Conservation (phyloP, 495 filamentous ascomycete genomes). For the Lasiosphaeria miniovina region DNA sequence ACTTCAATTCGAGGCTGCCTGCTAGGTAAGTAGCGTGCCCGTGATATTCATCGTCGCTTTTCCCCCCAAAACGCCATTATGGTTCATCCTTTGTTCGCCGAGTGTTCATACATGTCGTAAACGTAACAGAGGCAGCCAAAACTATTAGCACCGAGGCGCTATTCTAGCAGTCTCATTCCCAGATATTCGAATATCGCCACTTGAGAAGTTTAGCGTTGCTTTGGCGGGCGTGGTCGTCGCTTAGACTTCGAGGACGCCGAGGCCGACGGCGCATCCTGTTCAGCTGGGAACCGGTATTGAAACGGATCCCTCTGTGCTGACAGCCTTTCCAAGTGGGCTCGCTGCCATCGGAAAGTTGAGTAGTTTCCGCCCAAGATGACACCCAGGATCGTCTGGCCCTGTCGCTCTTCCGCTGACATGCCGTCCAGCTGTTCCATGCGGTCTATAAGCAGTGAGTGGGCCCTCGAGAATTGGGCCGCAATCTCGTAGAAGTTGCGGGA, state of each 20-base stretch:
- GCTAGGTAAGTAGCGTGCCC: too few species aligned
- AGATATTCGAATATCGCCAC: constrained; percentile 4
- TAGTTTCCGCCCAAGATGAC: constrained; percentile 71
- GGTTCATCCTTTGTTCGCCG: background rate
- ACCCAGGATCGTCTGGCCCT: constrained; percentile 58
- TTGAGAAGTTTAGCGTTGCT: background rate
- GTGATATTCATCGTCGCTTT: too few species aligned
- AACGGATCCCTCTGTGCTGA: background rate
- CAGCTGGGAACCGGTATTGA: too few species aligned
- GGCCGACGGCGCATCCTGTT: background rate
- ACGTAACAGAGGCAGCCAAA: background rate
- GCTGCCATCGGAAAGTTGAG: constrained; percentile 61
- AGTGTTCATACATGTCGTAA: constrained; percentile 4
- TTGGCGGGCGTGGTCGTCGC: constrained; percentile 2
- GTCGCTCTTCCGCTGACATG: constrained; percentile 16
- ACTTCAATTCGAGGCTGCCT: too few species aligned
- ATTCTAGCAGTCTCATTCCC: background rate
- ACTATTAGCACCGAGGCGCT: background rate
- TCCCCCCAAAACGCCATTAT: background rate
- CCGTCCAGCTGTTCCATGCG: constrained; percentile 50
- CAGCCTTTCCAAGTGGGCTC: constrained; percentile 42
- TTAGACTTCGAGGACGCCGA: background rate
- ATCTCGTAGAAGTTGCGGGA: constrained; percentile 64
- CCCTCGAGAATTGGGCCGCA: constrained; percentile 59
- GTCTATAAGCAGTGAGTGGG: constrained; percentile 52